Base-by-base conservation (phyloP, 2,329 filamentous ascomycete species). In the Dothideomycetes sp. region DNA sequence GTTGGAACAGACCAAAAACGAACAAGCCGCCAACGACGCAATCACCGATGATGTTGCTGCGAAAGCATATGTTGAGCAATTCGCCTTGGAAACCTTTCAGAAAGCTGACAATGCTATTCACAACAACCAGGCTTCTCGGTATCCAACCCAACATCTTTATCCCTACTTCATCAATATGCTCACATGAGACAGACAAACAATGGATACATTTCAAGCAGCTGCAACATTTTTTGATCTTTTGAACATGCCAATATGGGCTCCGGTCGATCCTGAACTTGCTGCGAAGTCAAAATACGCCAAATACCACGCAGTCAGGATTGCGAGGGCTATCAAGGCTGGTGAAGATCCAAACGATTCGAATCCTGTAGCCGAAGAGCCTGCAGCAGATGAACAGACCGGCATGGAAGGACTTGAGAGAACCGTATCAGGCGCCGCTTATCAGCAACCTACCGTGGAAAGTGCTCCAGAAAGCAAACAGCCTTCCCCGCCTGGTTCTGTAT, bases 221-320 rank as follows among this genome's bases (percentile, higher is more conserved):
- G 81, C 85, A 0, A 94, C 87, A 0, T 96, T 98, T 59, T 79
- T 96, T 53, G 86, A 95, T 49, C 70, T 96, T 4, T 73, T 85
- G 41, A 18, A 14, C 39, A 41, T 41, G 39, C 80, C 80, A 47
- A 82, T 94, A 52, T 98, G 89, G 87, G 81, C 78, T 4, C 63
- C 75, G 0, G 65, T 80, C 9, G 84, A 94, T 24, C 63, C 74
- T 1, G 87, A 96, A 54, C 77, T 80, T 15, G 70, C 78, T 30
- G 76, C 86, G 40, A 96, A 94, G 68, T 86, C 89, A 62, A 95
- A 93, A 59, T 98, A 85, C 57, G 87, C 89, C 31, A 98, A 96
- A 61, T 98, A 85, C 73, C 93, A 96, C 59, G 88, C 89, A 2
- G 68, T 89, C 27, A 77, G 91, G 42, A 98, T 98, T 54, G 71